These are phyloP conservation scores for Zizania palustris DNA, from an alignment of 202 grass and related monocot species.

Conservation along the genomic window DNA sequence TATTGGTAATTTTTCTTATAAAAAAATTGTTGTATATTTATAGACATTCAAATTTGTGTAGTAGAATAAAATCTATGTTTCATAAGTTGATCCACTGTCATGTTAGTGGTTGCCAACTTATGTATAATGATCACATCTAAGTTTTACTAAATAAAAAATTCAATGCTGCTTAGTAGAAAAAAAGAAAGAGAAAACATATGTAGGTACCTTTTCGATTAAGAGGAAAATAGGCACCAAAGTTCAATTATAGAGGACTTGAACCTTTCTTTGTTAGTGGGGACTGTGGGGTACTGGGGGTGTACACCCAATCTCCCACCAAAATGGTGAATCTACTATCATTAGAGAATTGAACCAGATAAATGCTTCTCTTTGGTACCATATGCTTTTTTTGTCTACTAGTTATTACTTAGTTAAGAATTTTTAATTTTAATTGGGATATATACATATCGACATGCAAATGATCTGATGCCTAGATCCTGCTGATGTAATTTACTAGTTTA, in stretches of 20 bases:
- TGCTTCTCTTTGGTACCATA: background rate
- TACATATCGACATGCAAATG: background rate
- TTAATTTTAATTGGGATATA: slow-evolving; percentile 5
- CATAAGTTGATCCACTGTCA: background rate
- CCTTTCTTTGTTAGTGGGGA: background rate
- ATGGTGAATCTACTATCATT: background rate
- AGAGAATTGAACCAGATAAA: background rate
- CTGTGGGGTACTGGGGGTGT: background rate
- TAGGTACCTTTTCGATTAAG: background rate
- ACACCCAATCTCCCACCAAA: background rate
- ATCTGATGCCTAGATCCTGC: slow-evolving; percentile 16
- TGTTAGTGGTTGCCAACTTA: background rate
- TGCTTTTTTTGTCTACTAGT: slow-evolving; percentile 31
- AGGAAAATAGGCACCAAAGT: background rate
- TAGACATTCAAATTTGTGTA: background rate
- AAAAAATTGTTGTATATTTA: slow-evolving; percentile 2
- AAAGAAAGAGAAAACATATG: background rate
- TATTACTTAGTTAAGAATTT: slow-evolving; percentile 29
- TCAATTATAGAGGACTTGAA: background rate
- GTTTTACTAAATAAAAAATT: slow-evolving; percentile 30
- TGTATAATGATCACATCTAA: background rate
- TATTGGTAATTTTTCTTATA: slow-evolving; percentile 23
- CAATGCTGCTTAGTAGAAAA: background rate
- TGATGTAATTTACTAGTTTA: slow-evolving; percentile 25
- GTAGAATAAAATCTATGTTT: slow-evolving; percentile 11